These are phyloP conservation scores for Oryza longistaminata DNA, from an alignment of 176 grass and related monocot genomes.

Conservation along the genomic window DNA sequence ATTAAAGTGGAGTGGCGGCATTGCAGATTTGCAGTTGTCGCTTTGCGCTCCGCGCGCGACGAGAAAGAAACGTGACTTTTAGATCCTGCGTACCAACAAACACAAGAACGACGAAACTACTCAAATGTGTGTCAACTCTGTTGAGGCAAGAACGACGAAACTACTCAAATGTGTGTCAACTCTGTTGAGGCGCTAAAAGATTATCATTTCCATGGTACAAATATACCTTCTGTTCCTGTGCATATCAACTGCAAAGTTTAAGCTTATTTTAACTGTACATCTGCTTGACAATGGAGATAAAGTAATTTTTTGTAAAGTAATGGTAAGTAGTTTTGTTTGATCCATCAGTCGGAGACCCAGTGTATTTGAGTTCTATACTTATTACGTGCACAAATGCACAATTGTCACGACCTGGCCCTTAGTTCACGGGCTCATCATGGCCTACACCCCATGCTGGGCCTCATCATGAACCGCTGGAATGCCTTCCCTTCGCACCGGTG, in stretches of 20 bases:
- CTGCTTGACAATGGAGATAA: background rate
- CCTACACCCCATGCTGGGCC: too few species aligned
- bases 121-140: background rate
- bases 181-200: too few species aligned
- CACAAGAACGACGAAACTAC: background rate
- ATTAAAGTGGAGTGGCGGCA: background rate
- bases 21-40: too few species aligned
- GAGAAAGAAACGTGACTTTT: background rate
- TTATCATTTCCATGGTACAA: too few species aligned
- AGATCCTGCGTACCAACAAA: background rate
- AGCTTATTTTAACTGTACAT: background rate
- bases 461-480: background rate
- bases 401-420: background rate
- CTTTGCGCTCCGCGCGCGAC: background rate
- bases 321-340: too few species aligned
- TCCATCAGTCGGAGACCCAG: background rate
- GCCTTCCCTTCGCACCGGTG: background rate
- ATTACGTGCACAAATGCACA: too few species aligned
- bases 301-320: too few species aligned
- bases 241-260: background rate
- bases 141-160: slow-evolving; percentile 3
- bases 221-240: too few species aligned
- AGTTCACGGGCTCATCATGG: background rate
- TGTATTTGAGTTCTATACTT: background rate
- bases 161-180: background rate